Evolutionary conservation across 2,329 filamentous ascomycete species (phyloP).

Genomic region (Phyllachora maydis): DNA sequence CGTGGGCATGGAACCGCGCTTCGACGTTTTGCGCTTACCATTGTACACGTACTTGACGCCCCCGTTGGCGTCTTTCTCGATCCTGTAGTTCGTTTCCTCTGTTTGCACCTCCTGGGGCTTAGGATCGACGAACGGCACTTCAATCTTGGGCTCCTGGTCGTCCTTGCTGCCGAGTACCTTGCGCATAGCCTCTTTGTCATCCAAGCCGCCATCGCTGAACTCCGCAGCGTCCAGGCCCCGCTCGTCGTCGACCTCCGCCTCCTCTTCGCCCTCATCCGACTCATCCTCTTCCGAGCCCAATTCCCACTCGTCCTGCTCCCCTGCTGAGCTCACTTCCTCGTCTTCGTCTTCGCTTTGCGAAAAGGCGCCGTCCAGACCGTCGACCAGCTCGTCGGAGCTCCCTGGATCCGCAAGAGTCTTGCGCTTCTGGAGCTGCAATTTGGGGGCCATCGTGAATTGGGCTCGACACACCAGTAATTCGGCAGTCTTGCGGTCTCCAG

Average conservation of each 20-base stretch:
- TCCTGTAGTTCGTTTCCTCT: slow-evolving; percentile 25
- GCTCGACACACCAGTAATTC: too few species aligned
- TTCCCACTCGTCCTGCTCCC: slow-evolving; percentile 18
- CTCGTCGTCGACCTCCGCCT: slow-evolving; percentile 18
- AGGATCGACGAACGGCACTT: slow-evolving; percentile 11
- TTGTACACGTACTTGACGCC: slow-evolving; percentile 79
- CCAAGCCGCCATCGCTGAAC: slow-evolving; percentile 18
- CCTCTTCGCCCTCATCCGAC: slow-evolving; percentile 15
- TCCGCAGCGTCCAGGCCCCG: slow-evolving; percentile 16
- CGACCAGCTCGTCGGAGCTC: slow-evolving; percentile 39
- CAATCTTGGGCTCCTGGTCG: slow-evolving; percentile 10
- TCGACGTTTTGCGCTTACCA: too few species aligned
- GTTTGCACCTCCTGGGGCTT: slow-evolving; percentile 13
- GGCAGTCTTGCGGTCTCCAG: too few species aligned
- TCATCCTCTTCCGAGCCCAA: slow-evolving; percentile 24
- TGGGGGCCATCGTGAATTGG: slow-evolving; percentile 15
- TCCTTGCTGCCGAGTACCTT: slow-evolving; percentile 10
- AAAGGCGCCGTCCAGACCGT: slow-evolving; percentile 32
- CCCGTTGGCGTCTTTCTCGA: slow-evolving; percentile 71
- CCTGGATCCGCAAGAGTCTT: slow-evolving; percentile 39
- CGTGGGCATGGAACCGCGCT: slow-evolving; percentile 1
- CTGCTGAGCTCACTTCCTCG: slow-evolving; percentile 30
- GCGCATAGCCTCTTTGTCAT: slow-evolving; percentile 14
- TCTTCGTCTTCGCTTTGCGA: slow-evolving; percentile 36
- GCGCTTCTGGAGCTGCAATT: slow-evolving; percentile 34